Percentiles rank a stretch among this genome's conserved stretches.
Evolutionary conservation across 1,139 yeast species (phyloP).

Genomic region (Saccharomyces hybrid): DNA sequence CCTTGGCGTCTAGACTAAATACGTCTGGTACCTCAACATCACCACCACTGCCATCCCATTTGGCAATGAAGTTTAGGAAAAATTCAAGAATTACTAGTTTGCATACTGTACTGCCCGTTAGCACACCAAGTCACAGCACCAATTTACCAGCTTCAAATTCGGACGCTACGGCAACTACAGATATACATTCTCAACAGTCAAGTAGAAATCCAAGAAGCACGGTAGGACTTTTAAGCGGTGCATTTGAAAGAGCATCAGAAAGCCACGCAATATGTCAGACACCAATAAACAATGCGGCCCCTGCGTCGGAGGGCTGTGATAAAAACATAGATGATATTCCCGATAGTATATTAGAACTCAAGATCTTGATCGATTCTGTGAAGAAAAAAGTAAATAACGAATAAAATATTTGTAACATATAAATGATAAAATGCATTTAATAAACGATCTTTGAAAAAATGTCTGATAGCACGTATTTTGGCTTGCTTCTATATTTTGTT

Average conservation of each 20-base stretch:
- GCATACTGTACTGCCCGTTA: constrained; percentile 14
- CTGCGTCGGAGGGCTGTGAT: neutral
- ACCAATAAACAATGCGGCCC: constrained; percentile 12
- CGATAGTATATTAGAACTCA: constrained; percentile 19
- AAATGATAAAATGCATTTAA: neutral
- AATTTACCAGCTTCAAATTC: constrained; percentile 13
- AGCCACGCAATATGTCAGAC: constrained; percentile 12
- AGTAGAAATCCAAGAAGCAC: constrained; percentile 3
- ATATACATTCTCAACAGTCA: neutral
- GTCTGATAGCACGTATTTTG: neutral
- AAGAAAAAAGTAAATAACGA: constrained; percentile 17
- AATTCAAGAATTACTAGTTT: constrained; percentile 9
- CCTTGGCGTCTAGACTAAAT: constrained; percentile 14
- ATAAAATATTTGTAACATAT: neutral
- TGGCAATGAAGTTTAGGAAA: constrained; percentile 19
- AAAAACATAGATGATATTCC: constrained; percentile 4
- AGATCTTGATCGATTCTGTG: constrained; percentile 25
- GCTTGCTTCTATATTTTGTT: neutral
- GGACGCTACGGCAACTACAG: constrained; percentile 5
- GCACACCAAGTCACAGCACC: constrained; percentile 24
- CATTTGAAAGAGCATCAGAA: constrained; percentile 5
- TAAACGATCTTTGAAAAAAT: neutral
- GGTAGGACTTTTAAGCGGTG: neutral
- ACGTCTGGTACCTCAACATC: constrained; percentile 12
- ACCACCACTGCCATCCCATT: constrained; percentile 24